phyloP scores from a whole-genome alignment of 2,329 filamentous ascomycete species.

The Penicillium olsonii region DNA sequence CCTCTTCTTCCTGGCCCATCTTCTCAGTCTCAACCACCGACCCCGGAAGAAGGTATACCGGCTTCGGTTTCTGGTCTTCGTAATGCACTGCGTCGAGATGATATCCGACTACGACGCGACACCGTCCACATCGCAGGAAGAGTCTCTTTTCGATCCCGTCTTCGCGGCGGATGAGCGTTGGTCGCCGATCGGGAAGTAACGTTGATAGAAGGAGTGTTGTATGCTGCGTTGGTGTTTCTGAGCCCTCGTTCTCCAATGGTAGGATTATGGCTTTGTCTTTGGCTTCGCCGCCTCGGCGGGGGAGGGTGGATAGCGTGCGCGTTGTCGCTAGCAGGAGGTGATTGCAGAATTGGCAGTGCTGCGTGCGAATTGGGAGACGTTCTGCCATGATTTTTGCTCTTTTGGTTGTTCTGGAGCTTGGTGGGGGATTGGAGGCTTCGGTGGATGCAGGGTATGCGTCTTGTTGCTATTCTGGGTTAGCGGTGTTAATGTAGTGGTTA shows the following conservation, averaged over 20 bases:
- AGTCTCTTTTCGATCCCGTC: conserved; percentile 70
- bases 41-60: conserved; percentile 63
- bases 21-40: conserved; percentile 60
- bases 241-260: conserved; percentile 43
- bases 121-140: conserved; percentile 61
- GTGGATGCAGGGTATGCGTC: not conserved
- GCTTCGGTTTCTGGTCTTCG: conserved; percentile 39
- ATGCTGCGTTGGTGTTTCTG: conserved; percentile 24
- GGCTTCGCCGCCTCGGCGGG: conserved; percentile 51
- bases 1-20: conserved; percentile 48
- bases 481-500: too few species aligned
- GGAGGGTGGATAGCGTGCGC: conserved; percentile 54
- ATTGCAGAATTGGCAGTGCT: conserved; percentile 65
- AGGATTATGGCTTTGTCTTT: conserved; percentile 61
- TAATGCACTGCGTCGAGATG: conserved; percentile 58
- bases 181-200: conserved; percentile 49
- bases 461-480: not conserved
- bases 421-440: not conserved
- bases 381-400: not conserved
- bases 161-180: conserved; percentile 55
- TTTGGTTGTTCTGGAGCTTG: conserved; percentile 1
- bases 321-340: conserved; percentile 64
- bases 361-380: conserved; percentile 48
- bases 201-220: conserved; percentile 56
- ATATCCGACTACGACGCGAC: conserved; percentile 64